phyloP scores from a whole-genome alignment of 208 protist genomes.

The Crithidia brevicula region DNA sequence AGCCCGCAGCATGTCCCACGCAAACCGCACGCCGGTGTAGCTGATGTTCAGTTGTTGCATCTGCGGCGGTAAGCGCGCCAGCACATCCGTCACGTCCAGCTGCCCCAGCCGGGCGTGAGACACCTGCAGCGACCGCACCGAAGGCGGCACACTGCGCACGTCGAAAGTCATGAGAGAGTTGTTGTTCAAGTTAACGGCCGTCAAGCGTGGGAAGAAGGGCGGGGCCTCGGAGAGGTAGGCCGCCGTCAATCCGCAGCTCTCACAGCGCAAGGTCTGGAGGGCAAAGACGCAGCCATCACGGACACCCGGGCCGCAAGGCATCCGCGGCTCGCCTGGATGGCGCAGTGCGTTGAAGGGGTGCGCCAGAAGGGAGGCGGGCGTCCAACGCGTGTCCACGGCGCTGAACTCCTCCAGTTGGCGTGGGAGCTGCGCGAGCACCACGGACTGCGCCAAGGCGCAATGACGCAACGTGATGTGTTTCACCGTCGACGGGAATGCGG shows the following conservation, averaged over 20 bases:
- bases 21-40: constrained; percentile 1
- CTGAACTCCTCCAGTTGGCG: constrained; percentile 5
- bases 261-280: constrained; percentile 6
- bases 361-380: not conserved
- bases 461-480: constrained; percentile 4
- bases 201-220: not conserved
- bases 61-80: not conserved
- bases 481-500: not conserved
- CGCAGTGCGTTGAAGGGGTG: not conserved
- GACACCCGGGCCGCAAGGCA: not conserved
- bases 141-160: not conserved
- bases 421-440: constrained; percentile 15
- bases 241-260: constrained; percentile 8
- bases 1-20: not conserved
- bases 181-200: not conserved
- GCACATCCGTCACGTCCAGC: not conserved
- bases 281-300: not conserved
- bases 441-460: constrained; percentile 11
- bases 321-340: not conserved
- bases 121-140: constrained; percentile 1
- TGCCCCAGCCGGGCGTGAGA: constrained; percentile 2
- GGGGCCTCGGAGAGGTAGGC: not conserved
- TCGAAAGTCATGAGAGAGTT: constrained; percentile 4
- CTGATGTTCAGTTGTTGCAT: constrained; percentile 6
- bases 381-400: constrained; percentile 2